Evolutionary conservation across 1,284 basidiomycete species (phyloP).

Genomic region (Pascua guehoae): DNA sequence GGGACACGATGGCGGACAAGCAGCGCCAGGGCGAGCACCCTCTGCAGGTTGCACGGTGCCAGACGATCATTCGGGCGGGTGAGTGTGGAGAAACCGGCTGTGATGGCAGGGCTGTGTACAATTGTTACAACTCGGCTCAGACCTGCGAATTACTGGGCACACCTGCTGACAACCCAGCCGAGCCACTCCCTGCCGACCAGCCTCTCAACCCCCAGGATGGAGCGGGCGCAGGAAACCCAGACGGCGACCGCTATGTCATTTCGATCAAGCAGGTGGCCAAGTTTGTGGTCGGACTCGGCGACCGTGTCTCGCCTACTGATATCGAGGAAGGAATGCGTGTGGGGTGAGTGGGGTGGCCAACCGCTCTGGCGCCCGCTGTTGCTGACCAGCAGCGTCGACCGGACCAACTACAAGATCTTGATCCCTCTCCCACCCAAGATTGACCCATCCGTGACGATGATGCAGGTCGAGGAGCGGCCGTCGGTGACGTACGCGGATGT

Average conservation of each 20-base stretch:
- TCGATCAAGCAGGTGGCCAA: constrained; percentile 99
- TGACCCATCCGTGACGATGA: constrained; percentile 99
- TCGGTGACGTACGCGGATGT: constrained; percentile 98
- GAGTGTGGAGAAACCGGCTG: constrained; percentile 10
- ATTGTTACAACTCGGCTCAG: background rate
- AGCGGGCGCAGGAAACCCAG: constrained; percentile 53
- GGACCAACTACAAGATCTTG: constrained; percentile 96
- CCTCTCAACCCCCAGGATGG: constrained; percentile 48
- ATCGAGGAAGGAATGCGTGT: constrained; percentile 99
- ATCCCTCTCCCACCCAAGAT: constrained; percentile 99
- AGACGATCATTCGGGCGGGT: constrained; percentile 85
- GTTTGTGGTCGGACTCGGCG: constrained; percentile 95
- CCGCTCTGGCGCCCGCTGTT: constrained; percentile 16
- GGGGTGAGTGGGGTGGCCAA: constrained; percentile 59
- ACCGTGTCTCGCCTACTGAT: constrained; percentile 94
- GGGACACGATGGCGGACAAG: constrained; percentile 85
- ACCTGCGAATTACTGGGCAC: background rate
- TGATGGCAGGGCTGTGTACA: too few species aligned
- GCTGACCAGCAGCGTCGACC: constrained; percentile 38
- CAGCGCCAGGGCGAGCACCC: constrained; percentile 83
- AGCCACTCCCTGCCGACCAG: constrained; percentile 58
- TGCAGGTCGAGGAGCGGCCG: constrained; percentile 99
- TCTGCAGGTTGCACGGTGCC: constrained; percentile 94
- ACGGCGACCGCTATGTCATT: constrained; percentile 98
- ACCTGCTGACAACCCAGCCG: constrained; percentile 47